phyloP scores from a whole-genome alignment of 306 rosid species.

The Pterocarpus macrocarpus region DNA sequence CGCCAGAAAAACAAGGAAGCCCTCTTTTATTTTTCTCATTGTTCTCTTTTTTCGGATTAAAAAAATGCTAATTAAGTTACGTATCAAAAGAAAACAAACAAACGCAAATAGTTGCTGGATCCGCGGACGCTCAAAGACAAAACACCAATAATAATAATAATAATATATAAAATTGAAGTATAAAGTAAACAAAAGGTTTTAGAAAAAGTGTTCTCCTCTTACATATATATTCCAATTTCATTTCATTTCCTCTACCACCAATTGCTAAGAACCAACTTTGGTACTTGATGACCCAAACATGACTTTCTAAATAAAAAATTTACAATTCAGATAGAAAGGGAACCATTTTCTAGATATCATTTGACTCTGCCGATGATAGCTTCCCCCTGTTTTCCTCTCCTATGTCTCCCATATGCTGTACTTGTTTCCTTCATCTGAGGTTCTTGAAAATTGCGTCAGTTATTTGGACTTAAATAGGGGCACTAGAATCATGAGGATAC shows the following conservation, averaged over 20 bases:
- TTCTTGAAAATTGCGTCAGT: conserved; percentile 49
- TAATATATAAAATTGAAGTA: conserved; percentile 33
- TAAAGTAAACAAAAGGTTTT: conserved; percentile 40
- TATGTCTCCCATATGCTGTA: conserved; percentile 52
- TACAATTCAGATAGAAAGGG: conserved; percentile 45
- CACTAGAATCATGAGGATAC: conserved; percentile 45
- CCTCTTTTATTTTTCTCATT: conserved; percentile 1
- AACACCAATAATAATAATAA: conserved; percentile 34
- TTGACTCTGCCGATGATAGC: conserved; percentile 46
- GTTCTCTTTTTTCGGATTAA: conserved; percentile 20
- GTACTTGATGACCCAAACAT: conserved; percentile 47
- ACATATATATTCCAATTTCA: conserved; percentile 36
- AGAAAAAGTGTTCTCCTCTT: conserved; percentile 24
- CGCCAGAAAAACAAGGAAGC: conserved; percentile 24
- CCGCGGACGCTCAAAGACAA: conserved; percentile 55
- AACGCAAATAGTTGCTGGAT: conserved; percentile 59
- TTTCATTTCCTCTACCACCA: conserved; percentile 41
- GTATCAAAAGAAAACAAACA: conserved; percentile 48
- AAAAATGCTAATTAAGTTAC: conserved; percentile 29
- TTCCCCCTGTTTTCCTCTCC: conserved; percentile 60
- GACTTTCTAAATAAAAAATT: conserved; percentile 42
- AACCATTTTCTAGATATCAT: conserved; percentile 46
- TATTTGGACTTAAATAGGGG: conserved; percentile 42
- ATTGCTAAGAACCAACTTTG: conserved; percentile 39
- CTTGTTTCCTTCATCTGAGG: conserved; percentile 43